A percentile compares a stretch with the other conserved stretches of the same genome.
Evolutionary conservation across 768 basidiomycete genomes (phyloP).

Genomic region (Galerina marginata): DNA sequence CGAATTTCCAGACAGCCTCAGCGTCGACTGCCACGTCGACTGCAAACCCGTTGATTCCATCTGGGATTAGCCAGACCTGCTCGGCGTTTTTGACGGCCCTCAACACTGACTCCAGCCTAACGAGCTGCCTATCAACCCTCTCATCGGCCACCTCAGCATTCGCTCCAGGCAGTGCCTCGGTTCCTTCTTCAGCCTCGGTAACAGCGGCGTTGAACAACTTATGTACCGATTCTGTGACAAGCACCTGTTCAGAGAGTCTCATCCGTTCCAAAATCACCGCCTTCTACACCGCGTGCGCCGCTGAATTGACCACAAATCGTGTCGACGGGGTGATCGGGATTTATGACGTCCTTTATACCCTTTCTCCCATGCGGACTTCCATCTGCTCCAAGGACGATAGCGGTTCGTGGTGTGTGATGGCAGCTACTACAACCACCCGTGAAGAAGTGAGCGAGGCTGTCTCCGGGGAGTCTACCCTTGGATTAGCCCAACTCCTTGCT

Average conservation of each 20-base stretch:
- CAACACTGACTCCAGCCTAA: slow-evolving; percentile 62
- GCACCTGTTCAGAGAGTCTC: slow-evolving; percentile 58
- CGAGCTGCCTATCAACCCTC: slow-evolving; percentile 67
- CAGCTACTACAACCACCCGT: slow-evolving; percentile 42
- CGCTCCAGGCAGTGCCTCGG: slow-evolving; percentile 48
- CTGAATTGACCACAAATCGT: slow-evolving; percentile 65
- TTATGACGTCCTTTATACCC: slow-evolving; percentile 83
- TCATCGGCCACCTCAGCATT: slow-evolving; percentile 64
- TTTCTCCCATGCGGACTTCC: slow-evolving; percentile 68
- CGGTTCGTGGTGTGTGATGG: slow-evolving; percentile 71
- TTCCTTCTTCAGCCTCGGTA: slow-evolving; percentile 51
- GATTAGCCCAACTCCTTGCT: slow-evolving; percentile 26
- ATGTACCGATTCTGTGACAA: slow-evolving; percentile 53
- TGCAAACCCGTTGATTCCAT: slow-evolving; percentile 66
- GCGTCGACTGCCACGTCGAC: slow-evolving; percentile 30
- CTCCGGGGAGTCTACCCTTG: slow-evolving; percentile 18
- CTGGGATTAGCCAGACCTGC: slow-evolving; percentile 63
- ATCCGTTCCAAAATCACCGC: slow-evolving; percentile 65
- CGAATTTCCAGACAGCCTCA: slow-evolving; percentile 12
- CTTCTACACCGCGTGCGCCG: slow-evolving; percentile 74
- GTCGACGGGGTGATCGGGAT: slow-evolving; percentile 56
- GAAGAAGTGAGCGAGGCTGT: slow-evolving; percentile 25
- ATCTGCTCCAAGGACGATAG: slow-evolving; percentile 78
- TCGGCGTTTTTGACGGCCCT: slow-evolving; percentile 61
- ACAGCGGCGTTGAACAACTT: slow-evolving; percentile 55